phyloP scores from a whole-genome alignment of 306 rosid genomes.

The Calophaca sinica region DNA sequence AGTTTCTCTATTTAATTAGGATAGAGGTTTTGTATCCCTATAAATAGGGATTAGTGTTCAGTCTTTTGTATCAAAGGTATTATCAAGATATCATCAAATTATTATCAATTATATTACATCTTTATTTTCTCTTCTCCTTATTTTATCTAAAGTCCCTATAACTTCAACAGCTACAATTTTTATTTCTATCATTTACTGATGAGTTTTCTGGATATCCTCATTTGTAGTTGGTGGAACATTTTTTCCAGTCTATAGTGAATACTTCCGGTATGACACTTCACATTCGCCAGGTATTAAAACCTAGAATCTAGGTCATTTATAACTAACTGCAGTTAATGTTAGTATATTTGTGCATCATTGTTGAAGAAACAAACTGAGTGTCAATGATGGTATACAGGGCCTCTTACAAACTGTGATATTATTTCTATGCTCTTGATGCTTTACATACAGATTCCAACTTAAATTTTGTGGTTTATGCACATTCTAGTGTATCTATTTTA shows the following conservation, averaged over 20 bases:
- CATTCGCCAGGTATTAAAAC: conserved; percentile 80
- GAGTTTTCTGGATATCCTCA: conserved; percentile 10
- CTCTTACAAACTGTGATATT: not conserved
- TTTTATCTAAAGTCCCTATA: too few species aligned
- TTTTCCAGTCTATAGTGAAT: conserved; percentile 94
- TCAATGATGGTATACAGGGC: not conserved
- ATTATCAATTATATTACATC: too few species aligned
- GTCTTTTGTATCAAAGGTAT: too few species aligned
- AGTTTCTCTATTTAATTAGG: too few species aligned
- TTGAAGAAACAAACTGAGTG: not conserved
- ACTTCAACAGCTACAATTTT: too few species aligned
- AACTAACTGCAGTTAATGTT: not conserved
- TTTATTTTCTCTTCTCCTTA: too few species aligned
- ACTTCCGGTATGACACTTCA: conserved; percentile 98
- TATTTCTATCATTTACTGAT: not conserved
- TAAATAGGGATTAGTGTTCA: too few species aligned
- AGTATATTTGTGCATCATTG: conserved; percentile 20
- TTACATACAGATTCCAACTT: conserved; percentile 9
- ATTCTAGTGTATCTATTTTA: not conserved
- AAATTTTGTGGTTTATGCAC: conserved; percentile 12
- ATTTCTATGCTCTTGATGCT: conserved; percentile 14
- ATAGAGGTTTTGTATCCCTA: too few species aligned
- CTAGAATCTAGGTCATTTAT: not conserved
- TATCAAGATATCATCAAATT: too few species aligned
- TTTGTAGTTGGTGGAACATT: conserved; percentile 92